phyloP scores from a whole-genome alignment of 176 grass and related monocot genomes.

The Microstegium vimineum region DNA sequence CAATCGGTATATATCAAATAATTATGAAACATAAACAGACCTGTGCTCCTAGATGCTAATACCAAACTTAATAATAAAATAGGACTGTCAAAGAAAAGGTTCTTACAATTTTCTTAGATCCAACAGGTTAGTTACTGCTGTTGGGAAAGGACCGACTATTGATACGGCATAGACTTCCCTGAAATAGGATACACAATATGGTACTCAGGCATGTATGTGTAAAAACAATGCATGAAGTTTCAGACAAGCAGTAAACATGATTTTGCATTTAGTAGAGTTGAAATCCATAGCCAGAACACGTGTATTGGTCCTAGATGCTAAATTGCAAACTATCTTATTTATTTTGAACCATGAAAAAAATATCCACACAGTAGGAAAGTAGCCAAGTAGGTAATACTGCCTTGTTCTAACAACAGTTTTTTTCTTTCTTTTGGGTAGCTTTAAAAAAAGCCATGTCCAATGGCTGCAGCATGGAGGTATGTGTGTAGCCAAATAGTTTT shows the following conservation, averaged over 20 bases:
- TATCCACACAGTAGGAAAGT: neutral
- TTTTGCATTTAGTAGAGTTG: neutral
- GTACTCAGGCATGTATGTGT: neutral
- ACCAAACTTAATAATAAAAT: neutral
- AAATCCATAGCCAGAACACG: neutral
- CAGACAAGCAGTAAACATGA: constrained; percentile 10
- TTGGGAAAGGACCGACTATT: constrained; percentile 91
- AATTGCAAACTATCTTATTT: neutral
- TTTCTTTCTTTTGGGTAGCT: neutral
- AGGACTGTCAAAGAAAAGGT: constrained; percentile 1
- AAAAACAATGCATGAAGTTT: constrained; percentile 6
- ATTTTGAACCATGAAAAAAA: neutral
- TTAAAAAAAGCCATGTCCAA: neutral
- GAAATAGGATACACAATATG: constrained; percentile 38
- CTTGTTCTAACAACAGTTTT: neutral
- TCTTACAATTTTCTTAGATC: constrained; percentile 94
- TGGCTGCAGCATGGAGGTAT: neutral
- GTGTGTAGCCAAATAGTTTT: neutral
- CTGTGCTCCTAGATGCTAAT: neutral
- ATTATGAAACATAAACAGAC: neutral
- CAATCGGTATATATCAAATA: neutral
- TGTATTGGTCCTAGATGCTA: neutral
- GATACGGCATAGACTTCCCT: constrained; percentile 99
- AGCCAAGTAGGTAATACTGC: neutral
- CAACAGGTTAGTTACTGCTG: constrained; percentile 95